These are phyloP conservation scores for Chlamydomonas applanata DNA, from an alignment of 139 green algal species.

Conservation along the genomic window DNA sequence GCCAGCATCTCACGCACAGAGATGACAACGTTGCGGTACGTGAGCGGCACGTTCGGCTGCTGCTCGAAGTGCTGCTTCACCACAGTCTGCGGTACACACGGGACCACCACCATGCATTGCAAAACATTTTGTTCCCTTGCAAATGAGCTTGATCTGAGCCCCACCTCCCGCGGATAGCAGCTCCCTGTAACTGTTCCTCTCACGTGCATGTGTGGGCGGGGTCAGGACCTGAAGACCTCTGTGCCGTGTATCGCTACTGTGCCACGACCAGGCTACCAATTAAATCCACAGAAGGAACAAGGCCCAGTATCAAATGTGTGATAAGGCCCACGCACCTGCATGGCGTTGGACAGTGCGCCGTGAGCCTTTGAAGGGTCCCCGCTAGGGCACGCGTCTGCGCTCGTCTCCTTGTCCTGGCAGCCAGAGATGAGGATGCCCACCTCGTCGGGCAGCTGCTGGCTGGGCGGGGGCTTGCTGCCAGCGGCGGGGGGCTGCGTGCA, in stretches of 20 bases:
- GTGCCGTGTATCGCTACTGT: too few species aligned
- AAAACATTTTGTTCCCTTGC: too few species aligned
- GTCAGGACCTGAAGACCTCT: too few species aligned
- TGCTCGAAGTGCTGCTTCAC: slow-evolving; percentile 36
- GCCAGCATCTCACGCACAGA: slow-evolving; percentile 43
- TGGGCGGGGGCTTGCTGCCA: slow-evolving; percentile 23
- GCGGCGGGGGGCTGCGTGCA: slow-evolving; percentile 25
- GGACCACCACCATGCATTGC: too few species aligned
- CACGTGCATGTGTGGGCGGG: too few species aligned
- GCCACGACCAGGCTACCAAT: too few species aligned
- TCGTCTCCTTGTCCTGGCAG: slow-evolving; percentile 57
- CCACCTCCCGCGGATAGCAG: too few species aligned
- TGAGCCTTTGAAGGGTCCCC: slow-evolving; percentile 53
- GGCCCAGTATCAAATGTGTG: too few species aligned
- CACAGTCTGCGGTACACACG: slow-evolving; percentile 22
- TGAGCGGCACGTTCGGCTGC: slow-evolving; percentile 35
- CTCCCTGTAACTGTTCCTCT: too few species aligned
- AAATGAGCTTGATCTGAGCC: too few species aligned
- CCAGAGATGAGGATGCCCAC: slow-evolving; percentile 67
- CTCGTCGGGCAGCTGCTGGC: slow-evolving; percentile 22
- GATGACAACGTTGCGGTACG: slow-evolving; percentile 46
- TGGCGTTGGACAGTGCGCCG: slow-evolving; percentile 62
- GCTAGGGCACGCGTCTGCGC: slow-evolving; percentile 60
- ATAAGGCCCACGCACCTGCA: slow-evolving; percentile 29
- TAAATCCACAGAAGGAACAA: too few species aligned